A percentile compares a stretch with the other conserved stretches of the same genome.
Evolutionary conservation across 805 yeast genomes (phyloP).

Genomic region (Cyberlindnera maclurae): DNA sequence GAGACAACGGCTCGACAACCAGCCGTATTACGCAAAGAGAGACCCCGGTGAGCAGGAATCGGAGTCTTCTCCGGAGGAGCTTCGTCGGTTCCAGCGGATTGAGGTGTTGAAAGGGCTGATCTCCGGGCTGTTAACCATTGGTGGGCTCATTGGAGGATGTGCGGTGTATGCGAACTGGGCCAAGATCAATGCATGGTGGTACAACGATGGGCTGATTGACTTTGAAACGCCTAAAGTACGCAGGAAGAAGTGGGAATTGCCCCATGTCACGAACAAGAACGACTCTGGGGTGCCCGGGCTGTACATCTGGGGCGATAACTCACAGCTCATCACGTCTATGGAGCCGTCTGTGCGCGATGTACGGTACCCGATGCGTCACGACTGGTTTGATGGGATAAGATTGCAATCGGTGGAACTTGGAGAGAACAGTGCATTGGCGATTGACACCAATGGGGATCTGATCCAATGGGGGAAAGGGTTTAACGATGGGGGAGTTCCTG

Average conservation of each 20-base stretch:
- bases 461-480: conserved; percentile 60
- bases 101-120: conserved; percentile 17
- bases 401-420: conserved; percentile 51
- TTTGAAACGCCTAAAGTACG: conserved; percentile 15
- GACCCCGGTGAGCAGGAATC: conserved; percentile 2
- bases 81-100: conserved; percentile 10
- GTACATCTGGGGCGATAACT: conserved; percentile 57
- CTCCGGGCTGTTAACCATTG: conserved; percentile 12
- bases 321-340: conserved; percentile 28
- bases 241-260: conserved; percentile 22
- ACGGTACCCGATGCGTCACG: conserved; percentile 52
- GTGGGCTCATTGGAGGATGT: conserved; percentile 13
- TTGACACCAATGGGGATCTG: conserved; percentile 63
- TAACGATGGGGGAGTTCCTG: conserved; percentile 26
- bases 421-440: conserved; percentile 40
- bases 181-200: conserved; percentile 27
- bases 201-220: conserved; percentile 17
- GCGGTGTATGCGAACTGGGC: conserved; percentile 20
- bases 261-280: conserved; percentile 27
- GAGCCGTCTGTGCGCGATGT: conserved; percentile 26
- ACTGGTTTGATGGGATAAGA: conserved; percentile 54
- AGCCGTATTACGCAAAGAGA: conserved; percentile 25
- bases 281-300: conserved; percentile 46
- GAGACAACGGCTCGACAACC: conserved; percentile 20
- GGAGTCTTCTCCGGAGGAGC: conserved; percentile 13